These are phyloP conservation scores for Blumeria graminis DNA, from an alignment of 2,329 filamentous ascomycete species.

Conservation along the genomic window DNA sequence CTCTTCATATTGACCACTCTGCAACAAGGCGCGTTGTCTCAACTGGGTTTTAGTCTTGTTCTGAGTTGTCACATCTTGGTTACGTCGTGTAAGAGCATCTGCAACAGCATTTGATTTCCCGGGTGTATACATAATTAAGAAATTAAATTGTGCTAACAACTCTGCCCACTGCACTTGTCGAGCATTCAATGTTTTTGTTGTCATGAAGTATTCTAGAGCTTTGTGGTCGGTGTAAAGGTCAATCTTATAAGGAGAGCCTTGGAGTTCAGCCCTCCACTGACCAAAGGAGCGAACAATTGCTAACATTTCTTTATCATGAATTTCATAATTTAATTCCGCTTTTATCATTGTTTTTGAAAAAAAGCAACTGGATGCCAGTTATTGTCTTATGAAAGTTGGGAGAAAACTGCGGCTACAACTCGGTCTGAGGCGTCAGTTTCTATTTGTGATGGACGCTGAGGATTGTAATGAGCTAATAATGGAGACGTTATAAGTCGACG, in stretches of 20 bases:
- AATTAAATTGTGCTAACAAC: not conserved
- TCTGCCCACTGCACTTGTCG: not conserved
- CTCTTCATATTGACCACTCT: not conserved
- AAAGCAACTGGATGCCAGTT: not conserved
- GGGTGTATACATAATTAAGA: not conserved
- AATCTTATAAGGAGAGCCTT: not conserved
- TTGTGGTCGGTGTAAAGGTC: not conserved
- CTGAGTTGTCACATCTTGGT: not conserved
- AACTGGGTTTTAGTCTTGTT: not conserved
- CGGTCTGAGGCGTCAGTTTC: not conserved
- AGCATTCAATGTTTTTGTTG: not conserved
- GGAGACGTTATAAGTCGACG: not conserved
- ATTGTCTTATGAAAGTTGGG: not conserved
- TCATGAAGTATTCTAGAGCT: slow-evolving; percentile 1
- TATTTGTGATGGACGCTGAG: not conserved
- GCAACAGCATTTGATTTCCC: not conserved
- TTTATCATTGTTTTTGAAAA: not conserved
- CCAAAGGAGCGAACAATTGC: not conserved
- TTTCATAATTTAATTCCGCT: not conserved
- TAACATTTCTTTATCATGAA: slow-evolving; percentile 1
- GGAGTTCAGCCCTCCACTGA: not conserved
- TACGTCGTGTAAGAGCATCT: not conserved
- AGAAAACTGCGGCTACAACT: not conserved
- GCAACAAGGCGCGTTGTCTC: not conserved
- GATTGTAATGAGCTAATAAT: not conserved